Evolutionary conservation across 257 asterid genomes (phyloP).

Genomic region (Solanum bulbocastanum): DNA sequence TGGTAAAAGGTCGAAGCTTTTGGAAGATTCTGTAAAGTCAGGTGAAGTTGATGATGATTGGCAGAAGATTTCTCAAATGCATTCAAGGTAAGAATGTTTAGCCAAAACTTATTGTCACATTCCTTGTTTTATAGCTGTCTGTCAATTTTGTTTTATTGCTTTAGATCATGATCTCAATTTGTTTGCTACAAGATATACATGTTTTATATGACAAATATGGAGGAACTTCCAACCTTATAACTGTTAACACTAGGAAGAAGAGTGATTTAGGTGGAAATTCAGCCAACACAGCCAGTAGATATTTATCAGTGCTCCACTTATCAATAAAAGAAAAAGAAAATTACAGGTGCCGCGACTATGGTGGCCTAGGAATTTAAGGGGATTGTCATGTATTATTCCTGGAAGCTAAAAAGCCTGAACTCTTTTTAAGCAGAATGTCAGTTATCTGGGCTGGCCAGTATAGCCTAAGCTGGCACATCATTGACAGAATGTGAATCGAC

Average conservation of each 20-base stretch:
- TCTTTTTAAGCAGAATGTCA: neutral
- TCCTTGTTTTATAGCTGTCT: neutral
- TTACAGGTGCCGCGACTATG: neutral
- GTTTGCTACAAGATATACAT: neutral
- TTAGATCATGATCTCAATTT: neutral
- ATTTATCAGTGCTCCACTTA: neutral
- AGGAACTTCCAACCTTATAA: neutral
- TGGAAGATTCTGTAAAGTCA: constrained; percentile 29
- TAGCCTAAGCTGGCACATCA: neutral
- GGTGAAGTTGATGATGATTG: neutral
- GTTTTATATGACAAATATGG: neutral
- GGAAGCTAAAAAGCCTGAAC: neutral
- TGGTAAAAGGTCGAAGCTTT: constrained; percentile 14
- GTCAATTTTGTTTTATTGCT: neutral
- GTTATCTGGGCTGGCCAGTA: neutral
- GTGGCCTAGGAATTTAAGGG: neutral
- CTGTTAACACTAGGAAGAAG: neutral
- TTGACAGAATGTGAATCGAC: neutral
- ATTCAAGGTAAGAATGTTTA: neutral
- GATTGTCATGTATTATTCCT: neutral
- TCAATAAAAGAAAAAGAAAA: neutral
- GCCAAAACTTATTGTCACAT: neutral
- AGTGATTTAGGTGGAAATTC: neutral
- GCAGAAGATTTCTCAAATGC: neutral
- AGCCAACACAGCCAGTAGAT: neutral